Conservation (phyloP, 352 stramenopile species). For the Phytophthora sansomeana region DNA sequence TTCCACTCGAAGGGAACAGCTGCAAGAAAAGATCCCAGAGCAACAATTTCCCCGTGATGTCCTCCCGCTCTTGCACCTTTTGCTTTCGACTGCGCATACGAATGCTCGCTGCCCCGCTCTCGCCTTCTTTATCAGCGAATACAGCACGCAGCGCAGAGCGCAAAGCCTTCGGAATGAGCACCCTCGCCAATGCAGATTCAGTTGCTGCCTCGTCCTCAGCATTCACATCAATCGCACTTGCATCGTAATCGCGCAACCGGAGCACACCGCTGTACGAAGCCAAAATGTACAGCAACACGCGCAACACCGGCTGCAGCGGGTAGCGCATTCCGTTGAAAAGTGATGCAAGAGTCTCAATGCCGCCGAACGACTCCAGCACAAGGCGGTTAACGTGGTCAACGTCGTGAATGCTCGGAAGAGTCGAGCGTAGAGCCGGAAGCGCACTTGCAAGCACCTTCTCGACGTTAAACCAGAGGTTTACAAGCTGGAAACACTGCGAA, state of each 20-base stretch:
- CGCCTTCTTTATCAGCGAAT: conserved; percentile 46
- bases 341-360: conserved; percentile 59
- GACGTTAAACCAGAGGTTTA: conserved; percentile 57
- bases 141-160: conserved; percentile 63
- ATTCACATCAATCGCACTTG: conserved; percentile 74
- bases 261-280: conserved; percentile 59
- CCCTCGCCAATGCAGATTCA: conserved; percentile 67
- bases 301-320: conserved; percentile 53
- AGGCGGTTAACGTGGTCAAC: conserved; percentile 52
- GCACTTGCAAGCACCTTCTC: conserved; percentile 54
- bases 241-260: conserved; percentile 45
- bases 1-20: conserved; percentile 64
- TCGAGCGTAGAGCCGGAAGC: conserved; percentile 48
- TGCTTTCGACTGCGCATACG: conserved; percentile 59
- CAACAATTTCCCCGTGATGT: conserved; percentile 63
- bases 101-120: conserved; percentile 28
- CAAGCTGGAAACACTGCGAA: conserved; percentile 56
- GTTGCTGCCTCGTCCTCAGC: conserved; percentile 79
- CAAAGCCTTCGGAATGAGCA: conserved; percentile 72
- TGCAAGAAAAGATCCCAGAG: conserved; percentile 88
- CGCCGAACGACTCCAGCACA: conserved; percentile 69
- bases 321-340: conserved; percentile 72
- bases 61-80: conserved; percentile 60
- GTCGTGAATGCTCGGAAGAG: conserved; percentile 56
- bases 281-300: conserved; percentile 72